Evolutionary conservation across 202 grass and related monocot genomes (phyloP), one percentile per base, ranked within the genome.

Genomic region (Dendrocalamus latiflorus): DNA sequence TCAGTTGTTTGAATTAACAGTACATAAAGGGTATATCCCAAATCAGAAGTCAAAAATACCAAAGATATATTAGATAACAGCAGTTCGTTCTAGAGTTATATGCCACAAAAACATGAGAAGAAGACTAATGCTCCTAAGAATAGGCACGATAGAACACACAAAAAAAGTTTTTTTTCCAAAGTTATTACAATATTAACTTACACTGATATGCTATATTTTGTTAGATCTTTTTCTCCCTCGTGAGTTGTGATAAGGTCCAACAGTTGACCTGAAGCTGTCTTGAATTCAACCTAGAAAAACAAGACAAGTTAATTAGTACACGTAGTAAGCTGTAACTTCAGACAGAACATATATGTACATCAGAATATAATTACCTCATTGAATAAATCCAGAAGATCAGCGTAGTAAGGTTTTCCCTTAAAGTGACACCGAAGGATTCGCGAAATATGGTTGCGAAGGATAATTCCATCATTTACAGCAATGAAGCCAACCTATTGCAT

Each of bases 241-340:
- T 99, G 91, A 59, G 96, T 99, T 66, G 93, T 99, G 84, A 99
- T 99, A 65, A 93, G 84, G 74, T 99, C 96, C 45, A 99, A 72
- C 82, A 99, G 66, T 82, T 99, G 96, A 45, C 96, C 96, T 70
- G 96, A 96, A 85, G 96, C 89, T 37, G 96, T 99, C 84, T 96
- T 92, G 80, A 99, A 99, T 70, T 99, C 93, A 74, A 99, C 96
- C 96, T 99, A 83, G 20, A 65, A 81, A 89, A 24, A 58, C 17
- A 86, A 22, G 24, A 74, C 25, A 70, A 49, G 47, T 39, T 70
- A 53, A 54, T 88, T 44, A 79, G 50, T 8, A 80, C 43, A 51
- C 55, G 8, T 56, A 87, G 38, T 73, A 47, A 71, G 75, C 67
- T 81, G 56, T 58, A 66, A 75, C 16, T 70, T 68, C 9, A 9